A percentile compares a stretch with the other conserved stretches of the same genome.
phyloP scores from a whole-genome alignment of 768 basidiomycete species.

The Xerocomellus amylosporus region DNA sequence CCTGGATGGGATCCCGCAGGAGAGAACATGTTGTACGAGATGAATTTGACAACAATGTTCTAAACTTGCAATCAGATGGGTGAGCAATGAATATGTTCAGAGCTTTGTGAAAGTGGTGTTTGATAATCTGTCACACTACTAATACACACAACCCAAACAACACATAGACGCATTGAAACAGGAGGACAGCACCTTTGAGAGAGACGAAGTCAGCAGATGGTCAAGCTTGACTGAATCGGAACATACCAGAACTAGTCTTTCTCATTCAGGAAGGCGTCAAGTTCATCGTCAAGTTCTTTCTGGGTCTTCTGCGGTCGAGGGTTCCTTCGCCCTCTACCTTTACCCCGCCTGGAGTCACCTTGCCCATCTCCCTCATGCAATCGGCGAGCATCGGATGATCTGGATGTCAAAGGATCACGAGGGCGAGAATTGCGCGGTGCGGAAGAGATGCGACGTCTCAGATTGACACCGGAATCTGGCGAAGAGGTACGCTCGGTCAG shows the following conservation, averaged over 20 bases:
- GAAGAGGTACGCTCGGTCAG: conserved; percentile 55
- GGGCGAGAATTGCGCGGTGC: conserved; percentile 25
- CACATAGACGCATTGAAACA: background rate
- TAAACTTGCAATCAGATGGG: background rate
- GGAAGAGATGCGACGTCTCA: conserved; percentile 47
- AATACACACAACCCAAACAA: conserved; percentile 2
- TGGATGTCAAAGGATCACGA: conserved; percentile 10
- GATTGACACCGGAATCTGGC: conserved; percentile 39
- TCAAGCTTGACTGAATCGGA: background rate
- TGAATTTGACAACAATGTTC: background rate
- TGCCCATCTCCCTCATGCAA: conserved; percentile 23
- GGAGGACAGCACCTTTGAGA: background rate
- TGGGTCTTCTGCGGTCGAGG: conserved; percentile 54
- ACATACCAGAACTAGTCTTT: conserved; percentile 35
- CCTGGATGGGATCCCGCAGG: background rate
- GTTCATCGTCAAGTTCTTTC: conserved; percentile 78
- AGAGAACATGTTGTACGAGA: background rate
- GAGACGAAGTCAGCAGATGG: conserved; percentile 2
- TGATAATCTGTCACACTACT: background rate
- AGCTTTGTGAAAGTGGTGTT: conserved; percentile 12
- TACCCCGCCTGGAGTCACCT: conserved; percentile 27
- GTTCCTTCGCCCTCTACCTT: conserved; percentile 38
- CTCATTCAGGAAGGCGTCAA: conserved; percentile 72
- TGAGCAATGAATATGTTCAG: background rate
- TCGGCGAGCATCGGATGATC: conserved; percentile 18